Conservation (phyloP, 768 basidiomycete species). For the Cubamyces sp. region DNA sequence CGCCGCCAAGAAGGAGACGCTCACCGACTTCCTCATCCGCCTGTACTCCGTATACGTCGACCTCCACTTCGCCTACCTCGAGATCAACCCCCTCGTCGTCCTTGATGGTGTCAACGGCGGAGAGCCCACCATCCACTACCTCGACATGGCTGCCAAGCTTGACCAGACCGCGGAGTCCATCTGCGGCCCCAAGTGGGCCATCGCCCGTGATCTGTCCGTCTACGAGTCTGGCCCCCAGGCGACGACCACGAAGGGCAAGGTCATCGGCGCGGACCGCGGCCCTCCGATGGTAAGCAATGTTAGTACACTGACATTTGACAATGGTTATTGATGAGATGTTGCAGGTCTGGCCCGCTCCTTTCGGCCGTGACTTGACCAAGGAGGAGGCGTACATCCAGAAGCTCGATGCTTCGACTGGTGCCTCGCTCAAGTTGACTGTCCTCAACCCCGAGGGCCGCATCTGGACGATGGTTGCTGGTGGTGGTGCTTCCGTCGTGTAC, state of each 20-base stretch:
- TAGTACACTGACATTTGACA: too few species aligned
- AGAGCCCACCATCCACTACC: slow-evolving; percentile 85
- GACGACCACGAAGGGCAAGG: slow-evolving; percentile 47
- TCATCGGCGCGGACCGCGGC: slow-evolving; percentile 86
- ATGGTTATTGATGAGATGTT: too few species aligned
- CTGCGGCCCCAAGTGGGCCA: slow-evolving; percentile 98
- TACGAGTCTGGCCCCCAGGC: slow-evolving; percentile 57
- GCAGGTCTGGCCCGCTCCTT: slow-evolving; percentile 87
- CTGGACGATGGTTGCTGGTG: slow-evolving; percentile 99
- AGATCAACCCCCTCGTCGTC: slow-evolving; percentile 98
- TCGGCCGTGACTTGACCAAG: slow-evolving; percentile 96
- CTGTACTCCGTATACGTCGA: slow-evolving; percentile 98
- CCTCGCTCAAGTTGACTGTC: slow-evolving; percentile 97
- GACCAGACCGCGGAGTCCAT: slow-evolving; percentile 99
- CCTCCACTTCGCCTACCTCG: slow-evolving; percentile 99
- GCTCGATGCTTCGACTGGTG: slow-evolving; percentile 95
- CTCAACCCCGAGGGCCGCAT: slow-evolving; percentile 93
- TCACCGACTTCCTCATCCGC: slow-evolving; percentile 92
- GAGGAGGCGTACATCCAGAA: slow-evolving; percentile 99
- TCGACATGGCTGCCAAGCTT: slow-evolving; percentile 99
- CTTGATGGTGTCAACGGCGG: slow-evolving; percentile 77
- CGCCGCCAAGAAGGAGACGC: slow-evolving; percentile 84
- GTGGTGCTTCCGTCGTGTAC: slow-evolving; percentile 77
- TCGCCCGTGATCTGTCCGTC: slow-evolving; percentile 87
- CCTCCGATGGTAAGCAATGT: slow-evolving; percentile 85